Base-by-base conservation (phyloP, 805 yeast genomes). In the Diddensiella caesifluorescens region DNA sequence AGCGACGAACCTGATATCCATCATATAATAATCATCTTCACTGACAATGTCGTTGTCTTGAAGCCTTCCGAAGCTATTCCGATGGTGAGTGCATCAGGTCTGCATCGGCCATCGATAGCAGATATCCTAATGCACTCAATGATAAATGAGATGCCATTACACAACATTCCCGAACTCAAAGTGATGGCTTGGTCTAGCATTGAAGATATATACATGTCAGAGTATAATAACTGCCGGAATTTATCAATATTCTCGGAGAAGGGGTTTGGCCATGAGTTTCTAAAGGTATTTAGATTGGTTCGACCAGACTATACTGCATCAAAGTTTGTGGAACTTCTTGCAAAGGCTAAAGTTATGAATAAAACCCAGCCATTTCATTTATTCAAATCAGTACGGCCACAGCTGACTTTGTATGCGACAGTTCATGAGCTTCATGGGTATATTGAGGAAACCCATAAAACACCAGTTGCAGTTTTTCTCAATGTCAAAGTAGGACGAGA, bases 51-150 rank as follows among this genome's bases (percentile, higher is more conserved):
- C 5, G 70, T 90, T 23, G 76, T 87, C 46, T 63, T 88, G 37
- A 51, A 53, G 38, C 62, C 65, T 6, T 41, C 48, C 70, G 71
- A 37, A 69, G 83, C 32, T 48, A 64, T 30, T 75, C 80, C 53
- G 65, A 61, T 45, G 45, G 47, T 52, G 2, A 45, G 54, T 4
- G 41, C 48, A 2, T 43, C 48, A 5, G 63, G 61, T 1, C 52
- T 69, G 21, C 70, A 68, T 36, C 54, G 65, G 35, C 83, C 92
- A 2, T 70, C 81, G 2, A 68, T 83, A 10, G 73, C 95, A 0
- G 95, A 88, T 59, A 71, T 86, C 35, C 64, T 90, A 45, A 86
- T 89, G 95, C 95, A 89, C 55, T 86, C 96, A 0, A 68, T 90
- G 56, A 77, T 84, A 22, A 90, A 90, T 57, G 94, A 86, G 53